phyloP scores from a whole-genome alignment of 208 protist species.

The Wallacemonas sp. region DNA sequence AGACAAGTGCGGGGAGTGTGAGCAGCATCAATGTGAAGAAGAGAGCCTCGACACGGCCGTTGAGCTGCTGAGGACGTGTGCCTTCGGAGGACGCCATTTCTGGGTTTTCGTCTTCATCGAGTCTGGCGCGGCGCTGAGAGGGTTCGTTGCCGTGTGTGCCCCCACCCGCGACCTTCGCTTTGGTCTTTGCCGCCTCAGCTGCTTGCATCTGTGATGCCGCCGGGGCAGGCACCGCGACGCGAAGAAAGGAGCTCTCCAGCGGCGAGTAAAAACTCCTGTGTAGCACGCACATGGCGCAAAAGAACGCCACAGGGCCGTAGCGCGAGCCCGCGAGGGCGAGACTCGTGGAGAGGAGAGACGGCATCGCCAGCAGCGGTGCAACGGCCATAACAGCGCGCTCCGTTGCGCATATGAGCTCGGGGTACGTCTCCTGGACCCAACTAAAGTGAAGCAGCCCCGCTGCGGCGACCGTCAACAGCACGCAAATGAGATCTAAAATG shows the following conservation, averaged over 20 bases:
- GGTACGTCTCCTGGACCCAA: constrained; percentile 76
- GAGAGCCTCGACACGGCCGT: constrained; percentile 63
- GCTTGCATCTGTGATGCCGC: background rate
- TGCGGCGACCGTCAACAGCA: constrained; percentile 40
- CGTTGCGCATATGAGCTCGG: constrained; percentile 62
- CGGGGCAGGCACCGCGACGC: constrained; percentile 12
- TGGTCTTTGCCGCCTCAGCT: background rate
- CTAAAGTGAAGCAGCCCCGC: constrained; percentile 76
- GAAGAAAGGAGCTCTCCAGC: constrained; percentile 76
- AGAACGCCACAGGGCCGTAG: constrained; percentile 66
- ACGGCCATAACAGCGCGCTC: constrained; percentile 67
- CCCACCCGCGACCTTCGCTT: background rate
- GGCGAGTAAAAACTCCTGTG: constrained; percentile 79
- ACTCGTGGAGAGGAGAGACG: constrained; percentile 60
- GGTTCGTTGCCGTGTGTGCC: background rate
- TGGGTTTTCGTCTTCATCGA: constrained; percentile 9
- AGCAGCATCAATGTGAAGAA: constrained; percentile 69
- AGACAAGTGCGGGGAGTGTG: constrained; percentile 55
- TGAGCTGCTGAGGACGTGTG: constrained; percentile 40
- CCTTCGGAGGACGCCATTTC: constrained; percentile 10
- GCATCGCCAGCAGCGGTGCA: constrained; percentile 64
- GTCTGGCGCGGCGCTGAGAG: background rate
- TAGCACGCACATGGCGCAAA: constrained; percentile 51
- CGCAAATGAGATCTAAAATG: constrained; percentile 47
- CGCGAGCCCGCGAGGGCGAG: constrained; percentile 68